Conservation (phyloP, 2,329 filamentous ascomycete species). For the Drechslera avenae region DNA sequence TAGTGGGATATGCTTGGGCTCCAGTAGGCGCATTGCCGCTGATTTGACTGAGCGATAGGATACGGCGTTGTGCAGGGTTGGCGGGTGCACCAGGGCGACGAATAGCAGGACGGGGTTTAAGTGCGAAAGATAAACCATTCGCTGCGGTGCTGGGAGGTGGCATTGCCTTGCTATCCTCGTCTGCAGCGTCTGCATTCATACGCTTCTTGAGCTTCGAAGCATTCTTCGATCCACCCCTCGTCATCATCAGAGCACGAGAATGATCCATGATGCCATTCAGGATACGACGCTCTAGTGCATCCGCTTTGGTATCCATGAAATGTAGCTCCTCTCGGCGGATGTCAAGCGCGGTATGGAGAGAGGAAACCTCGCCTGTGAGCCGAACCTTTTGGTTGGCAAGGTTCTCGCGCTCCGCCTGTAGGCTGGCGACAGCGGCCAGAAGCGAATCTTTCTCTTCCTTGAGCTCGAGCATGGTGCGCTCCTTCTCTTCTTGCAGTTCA, state of each 20-base stretch:
- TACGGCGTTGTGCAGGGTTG: slow-evolving; percentile 65
- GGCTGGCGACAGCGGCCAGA: slow-evolving; percentile 59
- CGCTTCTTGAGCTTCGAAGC: slow-evolving; percentile 44
- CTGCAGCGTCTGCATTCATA: slow-evolving; percentile 37
- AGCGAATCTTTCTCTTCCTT: slow-evolving; percentile 54
- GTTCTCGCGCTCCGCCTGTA: slow-evolving; percentile 74
- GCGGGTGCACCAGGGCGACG: slow-evolving; percentile 47
- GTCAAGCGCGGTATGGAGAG: slow-evolving; percentile 85
- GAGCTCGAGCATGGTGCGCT: slow-evolving; percentile 40
- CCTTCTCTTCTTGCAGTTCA: slow-evolving; percentile 44
- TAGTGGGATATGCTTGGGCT: slow-evolving; percentile 45
- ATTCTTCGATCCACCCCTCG: slow-evolving; percentile 59
- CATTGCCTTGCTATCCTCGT: slow-evolving; percentile 44
- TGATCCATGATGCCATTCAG: slow-evolving; percentile 96
- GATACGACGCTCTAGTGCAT: slow-evolving; percentile 87
- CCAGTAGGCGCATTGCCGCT: slow-evolving; percentile 69
- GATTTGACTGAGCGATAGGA: slow-evolving; percentile 90
- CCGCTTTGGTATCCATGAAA: slow-evolving; percentile 86
- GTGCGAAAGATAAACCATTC: slow-evolving; percentile 52
- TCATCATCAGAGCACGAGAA: slow-evolving; percentile 85
- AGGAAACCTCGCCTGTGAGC: slow-evolving; percentile 83
- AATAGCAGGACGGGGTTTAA: slow-evolving; percentile 54
- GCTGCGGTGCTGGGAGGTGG: slow-evolving; percentile 43
- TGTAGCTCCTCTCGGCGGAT: slow-evolving; percentile 90
- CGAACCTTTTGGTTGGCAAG: slow-evolving; percentile 78